phyloP scores from a whole-genome alignment of 2,329 filamentous ascomycete genomes.

The Lizonia empirigonia region DNA sequence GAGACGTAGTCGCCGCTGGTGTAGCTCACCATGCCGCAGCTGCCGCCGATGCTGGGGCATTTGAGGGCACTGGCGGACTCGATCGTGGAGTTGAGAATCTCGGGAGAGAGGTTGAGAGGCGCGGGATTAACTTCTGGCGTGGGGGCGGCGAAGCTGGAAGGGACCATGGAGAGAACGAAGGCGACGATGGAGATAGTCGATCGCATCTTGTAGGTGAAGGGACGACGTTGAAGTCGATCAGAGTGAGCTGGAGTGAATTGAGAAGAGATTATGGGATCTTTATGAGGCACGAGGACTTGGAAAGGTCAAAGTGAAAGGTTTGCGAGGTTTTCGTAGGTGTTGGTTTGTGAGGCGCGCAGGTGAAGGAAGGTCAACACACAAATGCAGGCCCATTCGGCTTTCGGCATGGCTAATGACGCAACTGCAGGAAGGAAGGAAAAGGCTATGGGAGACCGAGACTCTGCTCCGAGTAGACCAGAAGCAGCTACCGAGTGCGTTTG shows the following conservation, averaged over 20 bases:
- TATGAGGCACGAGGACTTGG: too few species aligned
- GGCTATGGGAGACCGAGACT: too few species aligned
- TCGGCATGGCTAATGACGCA: too few species aligned
- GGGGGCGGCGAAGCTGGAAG: not conserved
- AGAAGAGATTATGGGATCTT: not conserved
- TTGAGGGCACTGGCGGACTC: not conserved
- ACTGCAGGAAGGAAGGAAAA: too few species aligned
- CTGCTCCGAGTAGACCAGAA: not conserved
- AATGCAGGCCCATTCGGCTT: too few species aligned
- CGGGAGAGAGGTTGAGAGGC: not conserved
- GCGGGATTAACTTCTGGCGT: not conserved
- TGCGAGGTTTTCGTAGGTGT: not conserved
- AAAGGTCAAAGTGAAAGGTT: not conserved
- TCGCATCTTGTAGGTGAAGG: not conserved
- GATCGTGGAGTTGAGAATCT: not conserved
- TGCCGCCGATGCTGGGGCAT: not conserved
- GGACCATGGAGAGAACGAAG: not conserved
- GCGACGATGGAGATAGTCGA: not conserved
- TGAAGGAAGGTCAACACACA: not conserved
- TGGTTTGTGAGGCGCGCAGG: not conserved
- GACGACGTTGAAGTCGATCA: too few species aligned
- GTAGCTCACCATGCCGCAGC: constrained; percentile 11
- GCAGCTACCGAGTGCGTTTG: constrained; percentile 1
- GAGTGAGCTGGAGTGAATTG: not conserved
- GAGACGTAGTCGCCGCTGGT: not conserved